Evolutionary conservation across 768 basidiomycete species (phyloP).

Genomic region (Kwoniella heveanensis): DNA sequence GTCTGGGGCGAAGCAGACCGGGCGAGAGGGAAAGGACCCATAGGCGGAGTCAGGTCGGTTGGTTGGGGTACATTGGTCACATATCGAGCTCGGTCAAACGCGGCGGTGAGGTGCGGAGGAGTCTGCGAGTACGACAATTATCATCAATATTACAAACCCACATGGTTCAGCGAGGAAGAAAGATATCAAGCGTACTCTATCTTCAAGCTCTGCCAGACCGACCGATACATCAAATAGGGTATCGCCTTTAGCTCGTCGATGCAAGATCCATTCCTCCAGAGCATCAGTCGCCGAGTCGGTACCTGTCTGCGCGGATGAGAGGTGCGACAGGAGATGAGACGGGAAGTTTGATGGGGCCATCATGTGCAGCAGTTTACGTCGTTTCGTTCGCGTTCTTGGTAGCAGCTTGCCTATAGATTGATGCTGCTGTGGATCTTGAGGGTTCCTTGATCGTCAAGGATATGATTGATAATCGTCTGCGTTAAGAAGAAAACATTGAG

Average conservation of each 20-base stretch:
- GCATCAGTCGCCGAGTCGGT: constrained; percentile 46
- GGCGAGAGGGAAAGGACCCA: constrained; percentile 44
- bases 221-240: constrained; percentile 53
- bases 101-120: constrained; percentile 33
- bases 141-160: neutral
- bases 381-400: neutral
- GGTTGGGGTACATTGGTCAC: constrained; percentile 51
- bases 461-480: too few relatives aligned
- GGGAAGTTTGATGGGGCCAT: constrained; percentile 29
- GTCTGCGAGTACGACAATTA: constrained; percentile 18
- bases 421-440: too few relatives aligned
- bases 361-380: neutral
- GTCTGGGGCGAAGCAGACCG: constrained; percentile 43
- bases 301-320: constrained; percentile 14
- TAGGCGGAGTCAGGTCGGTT: constrained; percentile 52
- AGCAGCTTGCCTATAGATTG: too few relatives aligned
- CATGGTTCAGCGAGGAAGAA: too few relatives aligned
- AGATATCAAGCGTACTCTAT: constrained; percentile 35
- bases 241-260: constrained; percentile 43
- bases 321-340: constrained; percentile 16
- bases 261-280: constrained; percentile 53
- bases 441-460: too few relatives aligned
- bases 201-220: constrained; percentile 50
- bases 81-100: constrained; percentile 48
- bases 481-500: too few relatives aligned